Evolutionary conservation across 305 asterid genomes (phyloP).

Genomic region (Rubia tinctorum): DNA sequence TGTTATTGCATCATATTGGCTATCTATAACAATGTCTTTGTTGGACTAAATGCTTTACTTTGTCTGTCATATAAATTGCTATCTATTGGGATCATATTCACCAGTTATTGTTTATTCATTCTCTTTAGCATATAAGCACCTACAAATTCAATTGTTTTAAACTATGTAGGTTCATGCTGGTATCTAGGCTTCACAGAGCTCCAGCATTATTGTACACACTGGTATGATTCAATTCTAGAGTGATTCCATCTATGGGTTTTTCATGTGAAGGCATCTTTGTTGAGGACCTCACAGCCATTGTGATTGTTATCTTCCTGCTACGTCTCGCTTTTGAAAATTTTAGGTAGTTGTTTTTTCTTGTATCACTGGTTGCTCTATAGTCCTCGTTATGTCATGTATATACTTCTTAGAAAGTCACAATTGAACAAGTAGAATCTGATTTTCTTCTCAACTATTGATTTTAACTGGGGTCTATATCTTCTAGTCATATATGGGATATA

Average conservation of each 20-base stretch:
- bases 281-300: not conserved
- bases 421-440: not conserved
- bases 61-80: not conserved
- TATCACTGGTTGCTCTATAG: not conserved
- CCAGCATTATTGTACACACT: slow-evolving; percentile 86
- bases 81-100: not conserved
- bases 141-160: not conserved
- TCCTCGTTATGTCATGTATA: not conserved
- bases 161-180: slow-evolving; percentile 84
- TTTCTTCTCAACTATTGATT: not conserved
- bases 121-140: not conserved
- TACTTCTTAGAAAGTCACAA: not conserved
- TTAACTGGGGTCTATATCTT: not conserved
- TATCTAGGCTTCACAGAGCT: slow-evolving; percentile 73
- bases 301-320: not conserved
- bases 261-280: not conserved
- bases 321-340: not conserved
- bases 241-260: slow-evolving; percentile 10
- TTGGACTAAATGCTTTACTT: not conserved
- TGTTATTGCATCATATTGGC: not conserved
- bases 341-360: not conserved
- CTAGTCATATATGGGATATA: too few relatives aligned
- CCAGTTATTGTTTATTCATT: not conserved
- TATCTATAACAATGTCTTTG: not conserved
- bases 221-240: slow-evolving; percentile 49